phyloP scores from a whole-genome alignment of 164 flowering plant species.

The Vitis cinerea region DNA sequence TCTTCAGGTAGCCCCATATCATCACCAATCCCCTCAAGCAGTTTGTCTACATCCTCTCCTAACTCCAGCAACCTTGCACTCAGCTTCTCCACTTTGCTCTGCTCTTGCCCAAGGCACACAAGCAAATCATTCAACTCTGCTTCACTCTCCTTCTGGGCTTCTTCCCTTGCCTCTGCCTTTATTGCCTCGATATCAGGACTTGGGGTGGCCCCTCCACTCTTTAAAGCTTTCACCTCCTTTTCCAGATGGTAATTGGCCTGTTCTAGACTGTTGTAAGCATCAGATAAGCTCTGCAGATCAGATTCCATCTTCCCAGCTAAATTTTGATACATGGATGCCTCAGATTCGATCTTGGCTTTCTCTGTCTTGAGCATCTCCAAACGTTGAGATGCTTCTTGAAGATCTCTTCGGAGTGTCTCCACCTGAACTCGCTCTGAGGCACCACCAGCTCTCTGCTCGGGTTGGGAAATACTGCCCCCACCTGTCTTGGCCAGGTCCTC shows the following conservation, averaged over 20 bases:
- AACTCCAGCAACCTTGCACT: slow-evolving; percentile 68
- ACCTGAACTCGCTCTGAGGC: slow-evolving; percentile 64
- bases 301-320: slow-evolving; percentile 73
- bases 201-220: slow-evolving; percentile 39
- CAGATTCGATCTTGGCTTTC: slow-evolving; percentile 65
- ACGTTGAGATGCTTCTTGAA: slow-evolving; percentile 67
- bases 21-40: slow-evolving; percentile 90
- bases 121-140: slow-evolving; percentile 84
- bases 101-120: slow-evolving; percentile 96
- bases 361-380: slow-evolving; percentile 68
- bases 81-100: slow-evolving; percentile 85
- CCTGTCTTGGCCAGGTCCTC: slow-evolving; percentile 78
- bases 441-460: slow-evolving; percentile 45
- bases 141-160: slow-evolving; percentile 88
- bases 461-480: slow-evolving; percentile 33
- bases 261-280: slow-evolving; percentile 92
- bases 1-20: slow-evolving; percentile 63
- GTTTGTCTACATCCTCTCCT: slow-evolving; percentile 86
- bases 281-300: slow-evolving; percentile 80
- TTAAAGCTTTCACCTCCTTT: slow-evolving; percentile 58
- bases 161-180: slow-evolving; percentile 82
- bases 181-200: slow-evolving; percentile 55
- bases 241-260: slow-evolving; percentile 73
- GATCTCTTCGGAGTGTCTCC: slow-evolving; percentile 71
- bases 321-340: slow-evolving; percentile 56